Base-by-base conservation (phyloP, 192 early-diverging fungal species). In the Coemansia sp. region DNA sequence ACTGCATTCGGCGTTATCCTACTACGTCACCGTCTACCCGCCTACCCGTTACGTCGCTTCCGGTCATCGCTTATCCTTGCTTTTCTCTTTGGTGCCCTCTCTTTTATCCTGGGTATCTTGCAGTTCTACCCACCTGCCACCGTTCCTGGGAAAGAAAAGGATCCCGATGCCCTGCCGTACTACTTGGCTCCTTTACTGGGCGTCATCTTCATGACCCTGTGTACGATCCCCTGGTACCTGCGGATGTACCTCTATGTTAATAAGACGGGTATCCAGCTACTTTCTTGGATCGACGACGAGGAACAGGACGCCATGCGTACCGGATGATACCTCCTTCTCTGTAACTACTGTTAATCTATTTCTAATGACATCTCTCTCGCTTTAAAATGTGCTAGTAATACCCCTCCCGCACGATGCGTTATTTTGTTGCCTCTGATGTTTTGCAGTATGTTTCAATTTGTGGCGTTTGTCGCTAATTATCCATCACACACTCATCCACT, bases 1-100 rank as follows among this genome's bases (percentile, higher is more conserved):
- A 82, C 86, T 0, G 81, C 82, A 0, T 68, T 86, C 62, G 87
- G 85, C 25, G 57, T 84, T 15, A 65, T 87, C 13, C 22, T 85
- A 0, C 57, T 85, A 27, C 70, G 82, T 6, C 50, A 47, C 10
- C 71, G 76, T n/a, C 15, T 85, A 62, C 75, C 67, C 30, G 1
- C 19, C 25, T 62, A 86, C 67, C 60, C 72, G 19, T 33, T 81
- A 11, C 61, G 70, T 8, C 57, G 78, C 14, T 75, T 67, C 58
- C 34, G 62, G 3, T 81, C 78, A 11, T 62, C 78, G n/a, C 50
- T 75, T 10, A 30, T 71, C 17, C 55, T 75, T 40, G 68, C 68
- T 13, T 66, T 72, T 54, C 42, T 80, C 10, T 80, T 80, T 74
- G 70, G 64, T 27, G 50, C 37, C 0, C 23, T 74, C 30, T 80